phyloP scores from a whole-genome alignment of 2,329 filamentous ascomycete species.

The Chaetomiaceae sp. region DNA sequence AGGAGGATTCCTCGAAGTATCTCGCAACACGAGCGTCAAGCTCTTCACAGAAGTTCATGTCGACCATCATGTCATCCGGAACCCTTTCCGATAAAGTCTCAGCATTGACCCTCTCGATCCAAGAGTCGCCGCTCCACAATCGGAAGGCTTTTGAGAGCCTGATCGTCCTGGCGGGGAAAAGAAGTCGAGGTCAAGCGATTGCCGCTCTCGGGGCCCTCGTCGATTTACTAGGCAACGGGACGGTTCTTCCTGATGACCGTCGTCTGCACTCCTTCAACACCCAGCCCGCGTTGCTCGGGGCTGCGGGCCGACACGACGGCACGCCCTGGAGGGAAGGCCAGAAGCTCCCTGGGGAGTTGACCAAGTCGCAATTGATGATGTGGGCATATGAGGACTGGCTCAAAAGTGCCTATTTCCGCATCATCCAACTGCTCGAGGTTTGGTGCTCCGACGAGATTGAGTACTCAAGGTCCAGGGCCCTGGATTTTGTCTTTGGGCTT shows the following conservation, averaged over 20 bases:
- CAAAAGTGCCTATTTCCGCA: constrained; percentile 88
- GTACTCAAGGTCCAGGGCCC: constrained; percentile 79
- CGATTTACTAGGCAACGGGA: constrained; percentile 86
- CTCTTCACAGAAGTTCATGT: constrained; percentile 92
- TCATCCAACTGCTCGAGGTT: constrained; percentile 82
- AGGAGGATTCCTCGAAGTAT: constrained; percentile 74
- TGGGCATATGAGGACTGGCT: constrained; percentile 97
- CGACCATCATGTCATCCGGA: constrained; percentile 93
- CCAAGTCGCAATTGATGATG: constrained; percentile 71
- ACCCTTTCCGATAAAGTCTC: constrained; percentile 97
- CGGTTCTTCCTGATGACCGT: constrained; percentile 74
- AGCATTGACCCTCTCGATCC: constrained; percentile 85
- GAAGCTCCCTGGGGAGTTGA: constrained; percentile 66
- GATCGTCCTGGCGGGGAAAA: constrained; percentile 79
- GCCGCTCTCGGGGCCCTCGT: constrained; percentile 90
- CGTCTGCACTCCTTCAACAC: constrained; percentile 74
- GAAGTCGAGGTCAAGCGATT: constrained; percentile 86
- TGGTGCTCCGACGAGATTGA: constrained; percentile 97
- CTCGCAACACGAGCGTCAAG: constrained; percentile 68
- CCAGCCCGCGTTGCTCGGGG: constrained; percentile 70
- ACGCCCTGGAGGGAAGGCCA: constrained; percentile 64
- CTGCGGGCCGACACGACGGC: constrained; percentile 57
- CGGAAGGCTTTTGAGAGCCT: constrained; percentile 83
- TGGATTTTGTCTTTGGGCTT: constrained; percentile 88
- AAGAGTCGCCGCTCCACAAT: constrained; percentile 94